Evolutionary conservation across 106 monocot species (phyloP), one percentile per base, ranked within the genome.

Genomic region (Dioscorea zingiberensis): DNA sequence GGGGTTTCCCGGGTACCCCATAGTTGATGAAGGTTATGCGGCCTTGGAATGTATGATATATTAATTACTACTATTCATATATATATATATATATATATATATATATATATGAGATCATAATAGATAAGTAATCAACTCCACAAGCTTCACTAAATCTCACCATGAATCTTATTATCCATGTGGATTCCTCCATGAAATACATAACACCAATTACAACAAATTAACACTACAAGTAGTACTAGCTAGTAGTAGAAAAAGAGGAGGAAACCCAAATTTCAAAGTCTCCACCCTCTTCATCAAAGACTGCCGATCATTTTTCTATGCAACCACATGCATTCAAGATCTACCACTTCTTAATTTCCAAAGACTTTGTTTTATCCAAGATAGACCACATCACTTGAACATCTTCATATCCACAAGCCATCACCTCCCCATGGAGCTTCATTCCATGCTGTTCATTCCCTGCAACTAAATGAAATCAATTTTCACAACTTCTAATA

Each of bases 361-460:
- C 65, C 27, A 48, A 25, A 15, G 51, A 19, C 67, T 21, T 67
- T 18, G 78, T 67, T 29, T 68, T 74, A 59, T 80, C 79, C 47
- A 80, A 74, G 59, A 80, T 74, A 25, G 79, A 80, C 79, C 79
- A 80, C 79, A 80, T 80, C 18, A 80, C 74, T 14, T 62, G 58
- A 23, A 80, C 79, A 69, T 80, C 79, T 54, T 80, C 74, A 57
- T 80, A 80, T 22, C 47, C 28, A 59, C 79, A 80, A n/a, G 79
- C 79, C 79, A 80, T 80, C 56, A 80, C 79, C 69, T 80, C 79
- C 26, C 74, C 69, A 25, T 74, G 74, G 19, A 80, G 58, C 12
- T 38, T 60, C 78, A 67, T 62, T 4, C 67, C 57, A 27, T 71
- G 29, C 17, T 67, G 54, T 26, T 72, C 67, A 65, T 71, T 14